These are phyloP conservation scores for Tricholoma terreum DNA, from an alignment of 768 basidiomycete species.

Conservation along the genomic window DNA sequence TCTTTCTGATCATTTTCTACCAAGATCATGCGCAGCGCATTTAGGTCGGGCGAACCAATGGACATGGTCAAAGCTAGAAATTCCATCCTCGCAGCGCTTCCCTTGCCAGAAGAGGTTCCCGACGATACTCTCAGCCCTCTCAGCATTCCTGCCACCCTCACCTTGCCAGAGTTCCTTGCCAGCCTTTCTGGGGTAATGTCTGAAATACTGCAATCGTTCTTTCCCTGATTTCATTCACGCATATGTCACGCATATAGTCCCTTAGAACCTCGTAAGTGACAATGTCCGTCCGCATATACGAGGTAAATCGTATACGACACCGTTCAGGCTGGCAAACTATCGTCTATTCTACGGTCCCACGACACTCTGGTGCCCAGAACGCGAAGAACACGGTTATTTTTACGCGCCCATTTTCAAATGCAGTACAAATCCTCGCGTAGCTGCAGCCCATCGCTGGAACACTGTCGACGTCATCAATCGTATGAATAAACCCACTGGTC, in stretches of 20 bases:
- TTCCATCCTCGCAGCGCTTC: constrained; percentile 53
- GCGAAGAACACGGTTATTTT: constrained; percentile 80
- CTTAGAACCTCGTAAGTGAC: constrained; percentile 54
- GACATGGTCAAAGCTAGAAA: constrained; percentile 54
- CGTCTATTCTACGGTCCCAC: constrained; percentile 64
- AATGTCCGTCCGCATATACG: background rate
- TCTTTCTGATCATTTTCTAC: background rate
- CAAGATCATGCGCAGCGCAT: background rate
- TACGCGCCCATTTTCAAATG: constrained; percentile 75
- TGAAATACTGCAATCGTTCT: background rate
- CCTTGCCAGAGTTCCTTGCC: constrained; percentile 66
- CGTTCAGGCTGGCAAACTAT: constrained; percentile 58
- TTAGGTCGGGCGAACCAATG: constrained; percentile 34
- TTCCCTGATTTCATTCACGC: constrained; percentile 3
- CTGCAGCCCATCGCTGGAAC: constrained; percentile 74
- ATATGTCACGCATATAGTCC: constrained; percentile 40
- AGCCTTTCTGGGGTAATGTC: constrained; percentile 53
- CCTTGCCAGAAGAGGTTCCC: constrained; percentile 61
- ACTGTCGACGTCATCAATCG: constrained; percentile 58
- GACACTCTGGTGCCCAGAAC: constrained; percentile 77
- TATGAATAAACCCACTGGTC: constrained; percentile 64
- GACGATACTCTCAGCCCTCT: constrained; percentile 69
- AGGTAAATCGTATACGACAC: background rate
- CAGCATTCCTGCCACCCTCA: constrained; percentile 58
- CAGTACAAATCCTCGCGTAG: constrained; percentile 72